Evolutionary conservation across 306 rosid species (phyloP).

Genomic region (Neltuma alba): DNA sequence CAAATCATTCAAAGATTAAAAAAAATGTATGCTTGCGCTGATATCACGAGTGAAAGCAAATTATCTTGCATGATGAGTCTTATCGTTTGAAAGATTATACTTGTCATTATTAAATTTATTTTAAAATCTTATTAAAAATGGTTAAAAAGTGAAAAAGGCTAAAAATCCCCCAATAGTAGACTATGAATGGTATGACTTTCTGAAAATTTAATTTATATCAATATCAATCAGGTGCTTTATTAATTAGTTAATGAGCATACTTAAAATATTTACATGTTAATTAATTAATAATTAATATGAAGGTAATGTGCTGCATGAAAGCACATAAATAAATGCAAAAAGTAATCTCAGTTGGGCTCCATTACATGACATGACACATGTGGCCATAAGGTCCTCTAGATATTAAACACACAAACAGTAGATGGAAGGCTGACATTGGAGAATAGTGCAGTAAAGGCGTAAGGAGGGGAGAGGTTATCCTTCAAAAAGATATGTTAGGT

Average conservation of each 20-base stretch:
- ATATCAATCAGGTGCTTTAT: neutral
- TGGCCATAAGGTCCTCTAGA: neutral
- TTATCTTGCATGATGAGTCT: neutral
- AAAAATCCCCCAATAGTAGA: neutral
- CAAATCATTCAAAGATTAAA: neutral
- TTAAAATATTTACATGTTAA: too few species aligned
- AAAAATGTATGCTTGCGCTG: neutral
- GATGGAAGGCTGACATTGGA: conserved; percentile 9
- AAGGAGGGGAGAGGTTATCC: neutral
- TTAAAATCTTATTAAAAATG: neutral
- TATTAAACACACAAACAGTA: neutral
- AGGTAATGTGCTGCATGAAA: neutral
- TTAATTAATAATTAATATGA: neutral
- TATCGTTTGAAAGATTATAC: neutral
- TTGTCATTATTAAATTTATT: neutral
- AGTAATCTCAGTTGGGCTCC: neutral
- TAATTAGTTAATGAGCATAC: too few species aligned
- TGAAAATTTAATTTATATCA: too few species aligned
- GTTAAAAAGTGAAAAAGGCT: neutral
- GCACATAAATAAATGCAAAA: neutral
- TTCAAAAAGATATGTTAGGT: neutral
- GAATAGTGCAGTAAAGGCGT: neutral
- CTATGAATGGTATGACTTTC: too few species aligned
- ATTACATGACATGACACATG: neutral
- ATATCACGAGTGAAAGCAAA: too few species aligned